Base-by-base conservation (phyloP, 257 asterid genomes). In the Ligustrum vulgare region DNA sequence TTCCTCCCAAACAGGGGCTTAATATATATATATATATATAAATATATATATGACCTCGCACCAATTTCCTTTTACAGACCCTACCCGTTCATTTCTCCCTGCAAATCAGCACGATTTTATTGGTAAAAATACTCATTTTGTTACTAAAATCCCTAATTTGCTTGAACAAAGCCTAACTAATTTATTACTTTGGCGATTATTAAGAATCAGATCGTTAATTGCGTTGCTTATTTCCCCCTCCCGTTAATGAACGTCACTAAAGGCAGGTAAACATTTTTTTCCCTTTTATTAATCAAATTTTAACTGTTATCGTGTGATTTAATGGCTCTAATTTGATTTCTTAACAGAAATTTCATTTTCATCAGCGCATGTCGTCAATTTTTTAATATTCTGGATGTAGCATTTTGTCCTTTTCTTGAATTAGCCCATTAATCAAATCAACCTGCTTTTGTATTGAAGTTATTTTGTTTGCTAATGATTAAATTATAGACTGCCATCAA, bases 61-160 rank as follows among this genome's bases (percentile, higher is more conserved):
- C 75, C 82, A 34, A 70, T 65, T 75, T 58, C 60, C 51, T 18
- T 75, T 83, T 79, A 79, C 70, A 72, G 43, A 56, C 36, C 20
- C 80, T 73, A 75, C 33, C 82, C 80, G 73, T 67, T 9, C 75
- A 70, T 67, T 70, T 75, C 25, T 66, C 68, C 56, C 28, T n/a
- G 28, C 47, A 35, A 37, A 16, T 65, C 70, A 13, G 64, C 78
- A 74, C 72, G 69, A 67, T 84, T 75, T 35, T 72, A 34, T 34
- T 5, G 4, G 37, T 34, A 4, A 34, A 18, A 74, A 20, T 23
- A 31, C 73, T 3, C 63, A 8, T 71, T 73, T 22, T 28, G 16
- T 76, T 49, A 37, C 67, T 9, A 35, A 47, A 64, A 71, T 23
- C 37, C 20, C 77, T 71, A 23, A 37, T 16, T 34, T 28, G 11